Conservation (phyloP, 345 rosid species). For the Gossypium raimondii region DNA sequence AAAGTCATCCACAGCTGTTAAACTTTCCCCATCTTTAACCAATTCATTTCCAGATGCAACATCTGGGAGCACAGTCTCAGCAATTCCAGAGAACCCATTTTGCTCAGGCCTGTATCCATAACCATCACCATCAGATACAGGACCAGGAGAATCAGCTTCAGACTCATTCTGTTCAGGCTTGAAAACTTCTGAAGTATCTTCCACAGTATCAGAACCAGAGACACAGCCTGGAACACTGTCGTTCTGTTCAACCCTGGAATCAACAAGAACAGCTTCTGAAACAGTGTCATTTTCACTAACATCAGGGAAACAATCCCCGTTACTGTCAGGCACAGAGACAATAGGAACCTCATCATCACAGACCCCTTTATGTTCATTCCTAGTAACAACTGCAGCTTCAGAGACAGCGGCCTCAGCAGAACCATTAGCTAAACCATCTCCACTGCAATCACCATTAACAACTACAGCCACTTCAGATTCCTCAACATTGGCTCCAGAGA, state of each 20-base stretch:
- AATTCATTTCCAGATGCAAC: neutral
- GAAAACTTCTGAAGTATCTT: neutral
- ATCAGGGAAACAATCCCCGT: neutral
- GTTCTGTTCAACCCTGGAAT: neutral
- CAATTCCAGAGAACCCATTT: neutral
- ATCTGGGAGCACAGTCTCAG: neutral
- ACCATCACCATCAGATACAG: neutral
- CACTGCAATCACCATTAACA: neutral
- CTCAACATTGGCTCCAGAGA: neutral
- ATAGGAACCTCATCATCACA: neutral
- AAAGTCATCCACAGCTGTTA: neutral
- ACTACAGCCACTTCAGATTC: neutral
- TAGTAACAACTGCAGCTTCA: neutral
- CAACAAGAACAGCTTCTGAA: neutral
- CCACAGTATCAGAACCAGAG: neutral
- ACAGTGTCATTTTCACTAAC: neutral
- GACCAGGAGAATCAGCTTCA: neutral
- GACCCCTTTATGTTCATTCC: neutral
- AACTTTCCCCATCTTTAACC: neutral
- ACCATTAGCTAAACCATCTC: neutral
- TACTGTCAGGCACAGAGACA: neutral
- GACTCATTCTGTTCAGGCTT: neutral
- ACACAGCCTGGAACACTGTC: neutral
- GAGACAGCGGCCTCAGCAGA: neutral
- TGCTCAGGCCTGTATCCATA: neutral